Evolutionary conservation across 352 stramenopile genomes (phyloP).

Genomic region (Phytopythium aichiense): DNA sequence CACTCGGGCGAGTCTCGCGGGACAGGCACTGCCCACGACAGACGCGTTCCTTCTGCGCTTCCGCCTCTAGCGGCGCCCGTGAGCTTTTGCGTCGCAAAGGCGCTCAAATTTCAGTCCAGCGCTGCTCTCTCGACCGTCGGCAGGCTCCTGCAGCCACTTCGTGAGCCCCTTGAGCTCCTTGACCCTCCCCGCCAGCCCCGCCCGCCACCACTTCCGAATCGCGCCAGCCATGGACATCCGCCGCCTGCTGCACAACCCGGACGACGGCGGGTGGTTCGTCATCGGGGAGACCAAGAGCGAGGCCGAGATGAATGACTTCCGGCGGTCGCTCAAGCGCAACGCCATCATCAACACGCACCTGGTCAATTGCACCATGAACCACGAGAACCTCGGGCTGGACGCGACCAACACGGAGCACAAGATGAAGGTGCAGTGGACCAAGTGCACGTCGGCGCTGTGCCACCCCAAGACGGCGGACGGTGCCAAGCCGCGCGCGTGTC

Average conservation of each 20-base stretch:
- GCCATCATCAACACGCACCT: slow-evolving; percentile 84
- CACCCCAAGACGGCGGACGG: slow-evolving; percentile 52
- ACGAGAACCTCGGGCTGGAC: slow-evolving; percentile 43
- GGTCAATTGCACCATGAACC: slow-evolving; percentile 80
- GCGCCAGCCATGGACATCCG: slow-evolving; percentile 56
- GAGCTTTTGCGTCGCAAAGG: slow-evolving; percentile 16
- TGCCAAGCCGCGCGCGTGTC: slow-evolving; percentile 38
- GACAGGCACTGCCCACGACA: slow-evolving; percentile 23
- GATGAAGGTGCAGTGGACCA: slow-evolving; percentile 85
- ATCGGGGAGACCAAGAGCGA: slow-evolving; percentile 74
- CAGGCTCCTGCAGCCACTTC: not conserved
- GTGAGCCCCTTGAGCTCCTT: too few relatives aligned
- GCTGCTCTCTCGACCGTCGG: not conserved
- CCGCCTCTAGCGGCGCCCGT: slow-evolving; percentile 7
- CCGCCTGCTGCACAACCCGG: slow-evolving; percentile 69
- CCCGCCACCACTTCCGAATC: slow-evolving; percentile 19
- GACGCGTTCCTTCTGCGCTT: slow-evolving; percentile 10
- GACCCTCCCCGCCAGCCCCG: not conserved
- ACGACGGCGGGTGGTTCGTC: slow-evolving; percentile 74
- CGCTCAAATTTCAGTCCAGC: slow-evolving; percentile 17
- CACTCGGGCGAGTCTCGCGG: slow-evolving; percentile 32
- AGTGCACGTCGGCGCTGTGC: slow-evolving; percentile 75
- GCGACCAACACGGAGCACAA: slow-evolving; percentile 55
- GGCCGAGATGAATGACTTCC: slow-evolving; percentile 70
- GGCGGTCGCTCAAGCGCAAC: slow-evolving; percentile 73